Base-by-base conservation (phyloP, 345 rosid species). In the Toxicodendron radicans region DNA sequence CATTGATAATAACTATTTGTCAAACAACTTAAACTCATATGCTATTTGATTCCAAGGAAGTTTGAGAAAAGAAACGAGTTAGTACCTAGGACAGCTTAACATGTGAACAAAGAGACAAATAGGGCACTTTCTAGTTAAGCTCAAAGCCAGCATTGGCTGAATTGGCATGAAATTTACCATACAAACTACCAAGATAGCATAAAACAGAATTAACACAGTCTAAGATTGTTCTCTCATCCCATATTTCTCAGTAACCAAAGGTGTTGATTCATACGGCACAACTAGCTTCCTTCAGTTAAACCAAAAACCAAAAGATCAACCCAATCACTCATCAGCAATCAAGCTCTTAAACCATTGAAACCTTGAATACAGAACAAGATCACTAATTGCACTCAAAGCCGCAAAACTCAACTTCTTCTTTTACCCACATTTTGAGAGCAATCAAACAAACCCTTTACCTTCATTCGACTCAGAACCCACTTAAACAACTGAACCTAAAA, bases 391-490 rank as follows among this genome's bases (percentile, higher is more conserved):
- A 49, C 68, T 48, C 49, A 52, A 74, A 57, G 51, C 52, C 45
- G 33, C 27, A 58, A 64, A 64, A 27, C 57, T 24, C 10, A 66
- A 45, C 24, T 10, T 6, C 18, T 53, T 16, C 7, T 77, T 65
- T 49, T 18, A 23, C 59, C 56, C 74, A 46, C 41, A 54, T 20
- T 41, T 71, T 57, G 51, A 23, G n/a, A 59, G 58, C 71, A 61
- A 43, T 52, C 64, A 58, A 58, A 70, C 62, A 65, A 57, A 64
- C n/a, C 59, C n/a, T n/a, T n/a, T n/a, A n/a, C n/a, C n/a, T n/a
- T n/a, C n/a, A n/a, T n/a, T n/a, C n/a, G n/a, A n/a, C n/a, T n/a
- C n/a, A n/a, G n/a, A n/a, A n/a, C n/a, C 27, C 24, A 49, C 45
- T 45, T 11, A 5, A 6, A 21, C 16, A 27, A 52, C 5, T 54